Evolutionary conservation across 129 eudicot species (phyloP), one percentile per base, ranked within the genome.

Genomic region (Tagetes patula): DNA sequence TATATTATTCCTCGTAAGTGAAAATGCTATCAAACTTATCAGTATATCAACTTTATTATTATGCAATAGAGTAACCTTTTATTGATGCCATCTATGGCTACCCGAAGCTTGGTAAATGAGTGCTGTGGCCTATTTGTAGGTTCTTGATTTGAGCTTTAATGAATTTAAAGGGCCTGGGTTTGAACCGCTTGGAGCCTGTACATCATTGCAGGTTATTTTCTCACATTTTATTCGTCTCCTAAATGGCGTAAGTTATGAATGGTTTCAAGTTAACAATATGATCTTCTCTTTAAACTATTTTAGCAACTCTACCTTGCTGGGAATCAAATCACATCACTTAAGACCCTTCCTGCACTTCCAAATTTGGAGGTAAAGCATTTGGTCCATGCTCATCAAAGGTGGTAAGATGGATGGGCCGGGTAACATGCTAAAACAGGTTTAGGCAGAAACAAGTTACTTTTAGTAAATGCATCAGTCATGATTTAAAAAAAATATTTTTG

Each of bases 271-370:
- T 11, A 32, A 33, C 54, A 65, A n/a, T 34, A 27, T 12, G 31
- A 34, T 50, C 46, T 73, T 48, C 68, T 27, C 41, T 59, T 66
- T 8, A 54, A 34, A 55, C 82, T 70, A 34, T 47, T 85, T 82
- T 82, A 95, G 99, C 99, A 95, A 95, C 97, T 95, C 27, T 95
- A 95, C 80, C 99, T 95, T 77, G 99, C 99, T 55, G 99, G 99
- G 9, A 95, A 95, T 70, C 99, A 95, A 75, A 95, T 95, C 58
- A 88, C 95, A 53, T 95, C 99, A 58, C 88, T 95, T 58, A 73
- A 75, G 39, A 85, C 91, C 74, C 99, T 95, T 75, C 99, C 99
- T 3, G 96, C 82, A 83, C 97, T 95, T 73, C 97, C 99, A 34
- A 90, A 91, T 84, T 74, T 95, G 77, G 99, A 95, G 97, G 99